Evolutionary conservation across 2,329 filamentous ascomycete genomes (phyloP).

Genomic region (Moelleriella libera): DNA sequence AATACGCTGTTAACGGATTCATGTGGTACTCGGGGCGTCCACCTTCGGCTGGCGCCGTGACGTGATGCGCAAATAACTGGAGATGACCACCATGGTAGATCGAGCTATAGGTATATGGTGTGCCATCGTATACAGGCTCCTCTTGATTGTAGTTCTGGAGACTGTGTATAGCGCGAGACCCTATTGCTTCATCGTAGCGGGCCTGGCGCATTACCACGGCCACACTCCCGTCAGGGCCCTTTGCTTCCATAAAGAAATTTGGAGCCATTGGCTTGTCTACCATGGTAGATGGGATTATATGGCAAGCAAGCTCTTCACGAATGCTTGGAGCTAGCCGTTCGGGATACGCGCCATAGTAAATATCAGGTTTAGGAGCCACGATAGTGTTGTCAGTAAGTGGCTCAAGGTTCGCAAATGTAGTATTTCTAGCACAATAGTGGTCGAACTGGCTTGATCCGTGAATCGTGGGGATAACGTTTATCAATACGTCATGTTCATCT

Average conservation of each 20-base stretch:
- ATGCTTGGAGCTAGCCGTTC: too few species aligned
- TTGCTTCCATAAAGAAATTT: slow-evolving; percentile 27
- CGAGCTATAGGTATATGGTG: background rate
- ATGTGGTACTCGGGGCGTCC: background rate
- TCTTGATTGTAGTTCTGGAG: slow-evolving; percentile 12
- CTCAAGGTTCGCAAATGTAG: too few species aligned
- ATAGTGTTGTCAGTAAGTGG: too few species aligned
- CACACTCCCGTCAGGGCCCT: slow-evolving; percentile 17
- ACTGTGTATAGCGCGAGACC: slow-evolving; percentile 21
- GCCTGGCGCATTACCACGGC: slow-evolving; percentile 19
- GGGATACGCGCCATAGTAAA: too few species aligned
- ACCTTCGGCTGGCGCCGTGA: background rate
- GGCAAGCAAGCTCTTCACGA: too few species aligned
- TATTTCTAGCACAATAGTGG: too few species aligned
- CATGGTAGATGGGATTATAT: too few species aligned
- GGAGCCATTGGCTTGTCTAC: slow-evolving; percentile 16
- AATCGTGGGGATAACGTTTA: too few species aligned
- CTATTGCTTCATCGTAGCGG: slow-evolving; percentile 21
- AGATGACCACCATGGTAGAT: background rate
- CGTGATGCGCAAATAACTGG: background rate
- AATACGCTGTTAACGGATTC: background rate
- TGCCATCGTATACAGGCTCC: background rate
- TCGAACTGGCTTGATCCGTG: too few species aligned
- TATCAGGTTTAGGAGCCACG: too few species aligned
- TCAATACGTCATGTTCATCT: too few species aligned